Base-by-base conservation (phyloP, 1,284 basidiomycete species). In the Pseudozyma flocculosa region DNA sequence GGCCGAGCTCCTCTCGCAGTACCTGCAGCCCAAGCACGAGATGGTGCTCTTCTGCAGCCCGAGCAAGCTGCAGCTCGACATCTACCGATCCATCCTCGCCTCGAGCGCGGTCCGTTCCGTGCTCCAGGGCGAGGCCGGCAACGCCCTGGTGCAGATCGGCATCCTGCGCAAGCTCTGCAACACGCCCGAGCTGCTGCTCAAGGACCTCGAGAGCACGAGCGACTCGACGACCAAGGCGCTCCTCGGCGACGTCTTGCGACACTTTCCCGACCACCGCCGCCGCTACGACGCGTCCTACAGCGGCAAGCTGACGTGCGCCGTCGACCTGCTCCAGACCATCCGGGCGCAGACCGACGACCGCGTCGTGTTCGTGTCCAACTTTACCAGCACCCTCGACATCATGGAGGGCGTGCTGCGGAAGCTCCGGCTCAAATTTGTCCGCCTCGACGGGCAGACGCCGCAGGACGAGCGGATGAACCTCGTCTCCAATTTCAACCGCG, bases 311-410 rank as follows among this genome's bases (percentile, higher is more conserved):
- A 70, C 92, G 32, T 92, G 98, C 2, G 82, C 98, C 15, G 93
- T 96, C 72, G 84, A 74, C 11, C 76, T 78, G 55, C 46, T 78
- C n/a, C 53, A 58, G 29, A 61, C 69, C 38, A 78, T 78, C 29
- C 62, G 68, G 2, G 49, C 63, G 10, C 72, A 67, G 8, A 75
- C 65, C 19, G 73, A 85, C 58, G 94, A 99, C 82, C 98, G 98
- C 83, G 96, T 98, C 58, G 94, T 99, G 5, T 82, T 99, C 38
- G 97, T 99, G 78, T 93, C 90, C 76, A 99, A 99, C 79, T 97
- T 95, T 70, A 99, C 95, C 1, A 91, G 95, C 78, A 98, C 95
- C 0, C 83, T 99, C 10, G 94, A 98, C 78, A 79, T 97, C 15
- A 76, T 77, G 43, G 75, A 78, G 47, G 56, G 72, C 22, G 68